phyloP scores from a whole-genome alignment of 805 yeast species.

The Teunomyces gatunensis region DNA sequence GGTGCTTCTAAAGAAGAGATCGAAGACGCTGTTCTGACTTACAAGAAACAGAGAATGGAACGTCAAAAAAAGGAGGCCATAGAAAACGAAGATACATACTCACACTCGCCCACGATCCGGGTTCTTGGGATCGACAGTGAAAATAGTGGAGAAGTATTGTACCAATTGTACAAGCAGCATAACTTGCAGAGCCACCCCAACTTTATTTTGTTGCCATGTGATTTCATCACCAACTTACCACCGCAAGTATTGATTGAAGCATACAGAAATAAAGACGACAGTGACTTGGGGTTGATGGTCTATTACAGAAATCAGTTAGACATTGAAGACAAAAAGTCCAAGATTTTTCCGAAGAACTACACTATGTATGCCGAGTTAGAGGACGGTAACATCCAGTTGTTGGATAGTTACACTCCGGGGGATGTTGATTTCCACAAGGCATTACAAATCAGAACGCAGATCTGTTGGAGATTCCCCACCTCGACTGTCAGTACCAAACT shows the following conservation, averaged over 20 bases:
- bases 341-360: constrained; percentile 59
- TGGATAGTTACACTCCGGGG: constrained; percentile 71
- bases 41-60: constrained; percentile 37
- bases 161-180: constrained; percentile 43
- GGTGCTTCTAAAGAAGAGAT: constrained; percentile 47
- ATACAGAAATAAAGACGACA: constrained; percentile 66
- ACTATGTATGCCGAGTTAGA: constrained; percentile 57
- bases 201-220: constrained; percentile 89
- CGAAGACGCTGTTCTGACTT: constrained; percentile 46
- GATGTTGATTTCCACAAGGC: constrained; percentile 70
- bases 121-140: constrained; percentile 39
- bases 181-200: constrained; percentile 31
- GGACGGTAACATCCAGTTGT: constrained; percentile 46
- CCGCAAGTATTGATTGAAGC: constrained; percentile 86
- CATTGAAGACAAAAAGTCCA: constrained; percentile 67
- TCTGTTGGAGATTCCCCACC: constrained; percentile 86
- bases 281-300: constrained; percentile 72
- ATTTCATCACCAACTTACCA: constrained; percentile 87
- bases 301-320: constrained; percentile 74
- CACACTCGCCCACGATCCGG: constrained; percentile 17
- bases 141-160: constrained; percentile 62
- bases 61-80: constrained; percentile 5
- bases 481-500: constrained; percentile 73
- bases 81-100: constrained; percentile 12
- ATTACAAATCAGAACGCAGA: constrained; percentile 75